Base-by-base conservation (phyloP, 2,329 filamentous ascomycete genomes). In the Fusarium sp. region DNA sequence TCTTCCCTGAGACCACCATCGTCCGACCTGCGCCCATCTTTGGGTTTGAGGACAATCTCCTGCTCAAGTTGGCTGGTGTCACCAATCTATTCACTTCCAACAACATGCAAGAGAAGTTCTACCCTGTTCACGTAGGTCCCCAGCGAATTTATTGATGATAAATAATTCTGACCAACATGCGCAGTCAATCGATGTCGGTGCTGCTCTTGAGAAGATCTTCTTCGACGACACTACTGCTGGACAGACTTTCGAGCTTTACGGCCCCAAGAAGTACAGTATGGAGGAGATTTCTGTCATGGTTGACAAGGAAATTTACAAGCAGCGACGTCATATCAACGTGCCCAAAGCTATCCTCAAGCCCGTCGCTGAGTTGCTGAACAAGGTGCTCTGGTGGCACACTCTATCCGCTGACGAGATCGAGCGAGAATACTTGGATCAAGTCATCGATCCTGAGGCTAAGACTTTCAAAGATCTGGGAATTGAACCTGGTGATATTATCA, bases 1-100 rank as follows among this genome's bases (percentile, higher is more conserved):
- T 98, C 77, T 99, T 94, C 84, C 96, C 96, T 26, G 96, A 99
- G 82, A 97, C 96, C 19, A 99, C 96, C 45, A 94, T 99, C 73
- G 96, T 99, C 69, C 90, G 96, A 68, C 96, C 96, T 44, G 92
- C 95, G 14, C 96, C 94, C 53, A 87, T 97, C 80, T 99, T 97
- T 77, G 96, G 96, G 35, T 97, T 94, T 76, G 96, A 99, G 81
- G 96, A 99, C 81, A 91, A 91, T 75, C 87, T 99, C 44, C 89
- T 99, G 37, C 89, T 97, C 79, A 92, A 89, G 77, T 89, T 98
- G 52, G 96, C 95, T 41, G 87, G 89, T 70, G 85, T 90, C 13
- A 89, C 89, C 62, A 97, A 97, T 79, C 77, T 97, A 59, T 87
- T 98, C 76, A 97, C 94, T 24, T 87, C 93, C 59, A 99, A 99